Conservation (phyloP, 1,139 yeast species). For the Meyerozyma elateridarum region DNA sequence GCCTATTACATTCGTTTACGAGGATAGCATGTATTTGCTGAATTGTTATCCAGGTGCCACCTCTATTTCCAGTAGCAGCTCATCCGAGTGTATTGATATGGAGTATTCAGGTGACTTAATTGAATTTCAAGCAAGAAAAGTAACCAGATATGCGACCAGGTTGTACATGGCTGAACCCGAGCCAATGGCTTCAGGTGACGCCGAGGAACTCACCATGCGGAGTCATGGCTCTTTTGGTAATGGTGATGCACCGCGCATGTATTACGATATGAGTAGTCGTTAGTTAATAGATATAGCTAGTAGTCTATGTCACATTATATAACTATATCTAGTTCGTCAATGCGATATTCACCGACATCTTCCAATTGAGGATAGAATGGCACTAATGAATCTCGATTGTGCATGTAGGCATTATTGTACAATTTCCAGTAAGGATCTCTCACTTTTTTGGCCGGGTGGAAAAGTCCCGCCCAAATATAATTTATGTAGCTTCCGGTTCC, state of each 20-base stretch:
- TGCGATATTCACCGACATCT: constrained; percentile 14
- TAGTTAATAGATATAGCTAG: too few relatives aligned
- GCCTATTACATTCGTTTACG: constrained; percentile 34
- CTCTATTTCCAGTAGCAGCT: constrained; percentile 17
- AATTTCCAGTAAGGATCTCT: constrained; percentile 82
- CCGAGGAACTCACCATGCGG: too few relatives aligned
- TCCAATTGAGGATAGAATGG: constrained; percentile 65
- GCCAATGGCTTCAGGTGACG: constrained; percentile 9
- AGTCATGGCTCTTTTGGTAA: constrained; percentile 1
- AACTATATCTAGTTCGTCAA: constrained; percentile 37
- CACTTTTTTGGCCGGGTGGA: constrained; percentile 90
- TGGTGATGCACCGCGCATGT: not conserved
- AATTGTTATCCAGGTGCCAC: constrained; percentile 46
- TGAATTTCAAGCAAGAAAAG: constrained; percentile 48
- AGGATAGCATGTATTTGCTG: constrained; percentile 17
- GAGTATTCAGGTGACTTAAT: constrained; percentile 28
- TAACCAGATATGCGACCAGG: constrained; percentile 42
- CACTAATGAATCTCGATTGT: constrained; percentile 68
- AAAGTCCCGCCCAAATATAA: constrained; percentile 83
- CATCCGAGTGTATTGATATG: constrained; percentile 9
- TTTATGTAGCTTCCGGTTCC: constrained; percentile 75
- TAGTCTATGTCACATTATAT: constrained; percentile 15
- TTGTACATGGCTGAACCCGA: constrained; percentile 36
- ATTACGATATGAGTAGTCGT: not conserved
- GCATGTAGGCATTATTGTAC: constrained; percentile 73